Percentiles rank a stretch among this genome's conserved stretches.
These are phyloP conservation scores for Beta macrorhiza DNA, from an alignment of 179 eudicot genomes.

Conservation along the genomic window DNA sequence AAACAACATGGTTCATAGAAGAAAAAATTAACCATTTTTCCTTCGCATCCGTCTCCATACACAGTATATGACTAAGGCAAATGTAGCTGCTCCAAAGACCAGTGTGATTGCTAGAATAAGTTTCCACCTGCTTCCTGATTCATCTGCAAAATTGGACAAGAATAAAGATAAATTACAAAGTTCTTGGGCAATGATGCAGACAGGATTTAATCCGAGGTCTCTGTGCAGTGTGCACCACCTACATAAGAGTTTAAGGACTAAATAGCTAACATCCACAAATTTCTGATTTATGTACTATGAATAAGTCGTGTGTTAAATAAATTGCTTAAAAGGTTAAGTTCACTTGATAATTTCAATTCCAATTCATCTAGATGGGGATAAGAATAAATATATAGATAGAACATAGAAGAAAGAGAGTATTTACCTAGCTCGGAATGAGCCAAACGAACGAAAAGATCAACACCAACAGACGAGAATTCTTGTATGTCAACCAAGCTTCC, in stretches of 20 bases:
- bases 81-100: background rate
- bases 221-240: too few relatives aligned
- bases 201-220: too few relatives aligned
- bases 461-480: background rate
- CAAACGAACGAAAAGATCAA: slow-evolving; percentile 19
- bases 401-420: background rate
- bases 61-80: background rate
- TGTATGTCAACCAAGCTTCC: slow-evolving; percentile 18
- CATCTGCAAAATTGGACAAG: background rate
- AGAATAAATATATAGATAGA: background rate
- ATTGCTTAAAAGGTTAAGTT: too few relatives aligned
- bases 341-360: too few relatives aligned
- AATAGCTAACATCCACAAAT: too few relatives aligned
- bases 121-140: background rate
- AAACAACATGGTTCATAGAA: background rate
- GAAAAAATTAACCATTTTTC: background rate
- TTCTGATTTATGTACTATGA: too few relatives aligned
- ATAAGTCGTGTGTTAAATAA: too few relatives aligned
- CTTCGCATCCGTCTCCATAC: background rate
- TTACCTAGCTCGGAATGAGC: slow-evolving; percentile 22
- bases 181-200: too few relatives aligned
- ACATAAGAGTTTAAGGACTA: too few relatives aligned
- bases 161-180: too few relatives aligned
- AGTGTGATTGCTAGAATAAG: background rate
- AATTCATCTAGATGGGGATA: background rate